Base-by-base conservation (phyloP, 2,329 filamentous ascomycete genomes). In the Aspergillus floridensis region DNA sequence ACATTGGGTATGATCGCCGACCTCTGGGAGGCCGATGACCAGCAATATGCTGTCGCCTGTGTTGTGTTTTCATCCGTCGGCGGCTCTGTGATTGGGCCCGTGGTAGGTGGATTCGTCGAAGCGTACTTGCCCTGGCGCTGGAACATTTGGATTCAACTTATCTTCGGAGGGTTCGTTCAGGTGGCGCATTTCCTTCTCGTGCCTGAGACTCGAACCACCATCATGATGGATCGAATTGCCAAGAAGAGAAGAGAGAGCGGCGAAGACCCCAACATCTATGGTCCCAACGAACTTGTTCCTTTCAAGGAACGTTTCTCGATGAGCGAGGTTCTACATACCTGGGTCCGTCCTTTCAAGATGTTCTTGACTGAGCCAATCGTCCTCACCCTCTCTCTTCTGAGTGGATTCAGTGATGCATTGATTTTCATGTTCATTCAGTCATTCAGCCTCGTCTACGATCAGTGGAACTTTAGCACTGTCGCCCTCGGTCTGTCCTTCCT, bases 111-210 rank as follows among this genome's bases (percentile, higher is more conserved):
- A 1, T 92, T 92, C 68, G 84, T 88, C 19, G 84, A 92, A 72
- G 74, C 84, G 32, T 86, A 85, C 65, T 79, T 90, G 0, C 71
- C 77, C 26, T 95, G 90, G 90, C 82, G 84, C 64, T 92, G 88
- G 88, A 86, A 82, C 57, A 92, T 93, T 72, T 95, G 91, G 91
- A 89, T 93, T 60, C 90, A 93, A 74, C 83, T 93, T 63, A 92
- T 93, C 65, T 86, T 93, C 56, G 90, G 91, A 19, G 88, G 77
- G 8, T 81, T 85, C 35, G 85, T 91, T 3, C 90, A 93, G 70
- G 19, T 84, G 4, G 68, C 90, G 4, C 89, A 92, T 70, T 78
- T 88, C 53, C 69, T 89, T 59, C 80, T 86, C 7, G 91, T 95
- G 1, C 90, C 90, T 1, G 91, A 95, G 74, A 95, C 91, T 0